phyloP scores from a whole-genome alignment of 2,329 filamentous ascomycete genomes.

The Pestalotiopsis sp. region DNA sequence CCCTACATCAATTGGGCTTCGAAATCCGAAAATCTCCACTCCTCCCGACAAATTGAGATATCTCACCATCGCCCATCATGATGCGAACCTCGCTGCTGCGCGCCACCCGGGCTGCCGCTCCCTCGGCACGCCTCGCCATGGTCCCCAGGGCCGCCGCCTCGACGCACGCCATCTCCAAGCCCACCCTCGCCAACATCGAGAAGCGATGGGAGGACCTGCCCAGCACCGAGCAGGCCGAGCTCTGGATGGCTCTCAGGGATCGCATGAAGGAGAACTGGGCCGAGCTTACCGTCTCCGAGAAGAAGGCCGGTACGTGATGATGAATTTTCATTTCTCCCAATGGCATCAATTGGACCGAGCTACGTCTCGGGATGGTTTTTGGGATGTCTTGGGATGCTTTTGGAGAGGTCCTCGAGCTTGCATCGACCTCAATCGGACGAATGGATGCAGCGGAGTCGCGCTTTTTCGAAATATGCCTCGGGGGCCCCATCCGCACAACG shows the following conservation, averaged over 20 bases:
- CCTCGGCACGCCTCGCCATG: constrained; percentile 36
- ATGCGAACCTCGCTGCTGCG: constrained; percentile 59
- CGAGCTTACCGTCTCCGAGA: constrained; percentile 93
- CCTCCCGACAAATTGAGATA: constrained; percentile 18
- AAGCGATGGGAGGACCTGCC: constrained; percentile 99
- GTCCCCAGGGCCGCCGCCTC: constrained; percentile 58
- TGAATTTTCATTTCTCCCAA: background rate
- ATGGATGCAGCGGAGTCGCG: background rate
- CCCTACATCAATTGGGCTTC: constrained; percentile 21
- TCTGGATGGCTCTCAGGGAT: constrained; percentile 98
- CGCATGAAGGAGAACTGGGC: constrained; percentile 98
- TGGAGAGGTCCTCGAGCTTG: background rate
- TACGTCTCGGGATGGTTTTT: background rate
- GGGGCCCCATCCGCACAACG: background rate
- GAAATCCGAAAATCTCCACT: constrained; percentile 21
- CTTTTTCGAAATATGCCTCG: constrained; percentile 1
- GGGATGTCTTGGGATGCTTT: background rate
- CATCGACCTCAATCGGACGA: background rate
- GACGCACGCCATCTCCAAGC: constrained; percentile 95
- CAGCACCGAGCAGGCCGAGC: constrained; percentile 96
- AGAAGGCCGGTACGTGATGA: constrained; percentile 89
- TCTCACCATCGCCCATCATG: constrained; percentile 39
- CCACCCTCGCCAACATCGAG: constrained; percentile 96
- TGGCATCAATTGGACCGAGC: background rate
- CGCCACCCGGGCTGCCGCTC: constrained; percentile 39